These are phyloP conservation scores for Saccharomycopsis synnaedendra DNA, from an alignment of 805 yeast genomes.

Conservation along the genomic window DNA sequence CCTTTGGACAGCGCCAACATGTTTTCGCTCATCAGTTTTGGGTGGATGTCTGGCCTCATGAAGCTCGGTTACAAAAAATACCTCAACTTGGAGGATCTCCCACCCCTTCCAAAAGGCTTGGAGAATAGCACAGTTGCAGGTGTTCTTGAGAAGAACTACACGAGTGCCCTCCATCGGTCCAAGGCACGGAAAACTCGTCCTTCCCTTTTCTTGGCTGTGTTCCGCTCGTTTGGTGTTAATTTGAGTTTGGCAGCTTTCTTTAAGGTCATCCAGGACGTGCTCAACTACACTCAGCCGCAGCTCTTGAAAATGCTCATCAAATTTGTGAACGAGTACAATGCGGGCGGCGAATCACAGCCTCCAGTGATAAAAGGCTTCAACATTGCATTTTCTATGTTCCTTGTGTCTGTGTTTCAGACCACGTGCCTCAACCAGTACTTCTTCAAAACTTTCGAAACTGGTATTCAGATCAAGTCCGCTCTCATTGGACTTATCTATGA, in stretches of 20 bases:
- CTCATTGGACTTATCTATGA: conserved; percentile 56
- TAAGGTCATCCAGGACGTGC: conserved; percentile 52
- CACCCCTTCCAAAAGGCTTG: conserved; percentile 60
- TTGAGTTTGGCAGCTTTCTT: conserved; percentile 34
- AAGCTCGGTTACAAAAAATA: conserved; percentile 57
- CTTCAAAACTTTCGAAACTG: conserved; percentile 60
- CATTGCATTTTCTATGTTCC: conserved; percentile 67
- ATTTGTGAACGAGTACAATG: conserved; percentile 39
- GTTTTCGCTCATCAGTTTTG: conserved; percentile 66
- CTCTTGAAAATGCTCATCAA: conserved; percentile 56
- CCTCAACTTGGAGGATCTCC: conserved; percentile 54
- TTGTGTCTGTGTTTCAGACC: conserved; percentile 68
- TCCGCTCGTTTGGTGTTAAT: conserved; percentile 64
- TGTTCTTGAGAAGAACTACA: conserved; percentile 51
- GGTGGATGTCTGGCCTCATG: conserved; percentile 88
- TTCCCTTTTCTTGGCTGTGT: conserved; percentile 50
- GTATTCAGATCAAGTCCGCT: conserved; percentile 65
- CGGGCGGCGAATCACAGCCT: conserved; percentile 26
- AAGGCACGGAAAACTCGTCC: conserved; percentile 20
- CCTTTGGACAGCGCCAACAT: conserved; percentile 55
- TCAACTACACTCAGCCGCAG: conserved; percentile 85
- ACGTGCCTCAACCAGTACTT: conserved; percentile 70
- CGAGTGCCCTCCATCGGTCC: conserved; percentile 28
- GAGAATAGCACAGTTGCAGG: conserved; percentile 41
- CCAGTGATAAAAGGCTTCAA: conserved; percentile 68